Base-by-base conservation (phyloP, 352 stramenopile genomes). In the Globisporangium carolinianum region DNA sequence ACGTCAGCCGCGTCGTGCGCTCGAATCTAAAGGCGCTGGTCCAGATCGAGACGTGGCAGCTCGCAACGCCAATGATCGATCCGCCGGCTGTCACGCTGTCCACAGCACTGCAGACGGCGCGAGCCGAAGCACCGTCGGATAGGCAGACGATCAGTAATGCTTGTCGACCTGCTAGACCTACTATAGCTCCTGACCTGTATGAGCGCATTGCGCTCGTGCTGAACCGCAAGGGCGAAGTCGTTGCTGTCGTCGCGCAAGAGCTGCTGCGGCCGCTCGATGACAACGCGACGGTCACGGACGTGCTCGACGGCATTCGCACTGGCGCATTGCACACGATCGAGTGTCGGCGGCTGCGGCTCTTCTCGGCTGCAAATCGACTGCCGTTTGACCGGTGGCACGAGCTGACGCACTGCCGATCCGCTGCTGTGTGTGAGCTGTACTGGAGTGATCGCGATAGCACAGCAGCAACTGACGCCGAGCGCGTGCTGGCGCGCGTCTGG, bases 21-120 rank as follows among this genome's bases (percentile, higher is more conserved):
- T 75, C 86, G 5, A 80, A 79, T 50, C 73, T 81, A 64, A 86
- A 86, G 48, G 60, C 72, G 38, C 55, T 88, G 10, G 47, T 78
- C 3, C 70, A 60, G 9, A 10, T 60, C 1, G 78, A 88, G 17
- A 79, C 57, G 47, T 88, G 78, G 78, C 75, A 84, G 48, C 39
- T 88, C 57, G 78, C 78, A 1, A 58, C 61, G 8, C 57, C 72
- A 12, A 71, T 78, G 69, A 53, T 47, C 0, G 42, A 49, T 2
- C 18, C 53, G 6, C 61, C 69, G 24, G 47, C 42, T 8, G 46
- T 67, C 35, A 65, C 49, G 7, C 53, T 77, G 15, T 39, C 61
- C 15, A 52, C 62, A 1, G 35, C 57, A 15, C 50, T 72, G 9
- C 52, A 57, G 39, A 57, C 41, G 12, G 37, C 65, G 6, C 37